Evolutionary conservation across 768 basidiomycete species (phyloP).

Genomic region (Suillus variegatus): DNA sequence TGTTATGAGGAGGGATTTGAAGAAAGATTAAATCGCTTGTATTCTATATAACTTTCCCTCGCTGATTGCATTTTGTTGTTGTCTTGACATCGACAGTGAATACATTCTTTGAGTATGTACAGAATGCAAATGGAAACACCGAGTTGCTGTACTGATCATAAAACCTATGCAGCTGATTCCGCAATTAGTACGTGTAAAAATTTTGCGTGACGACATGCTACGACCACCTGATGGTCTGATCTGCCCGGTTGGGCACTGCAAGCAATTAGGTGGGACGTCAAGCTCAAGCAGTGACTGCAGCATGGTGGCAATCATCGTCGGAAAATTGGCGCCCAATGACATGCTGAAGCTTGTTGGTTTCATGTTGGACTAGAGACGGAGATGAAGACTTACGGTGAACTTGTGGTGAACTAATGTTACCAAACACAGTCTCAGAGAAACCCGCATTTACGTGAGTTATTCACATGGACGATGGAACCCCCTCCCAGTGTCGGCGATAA

Average conservation of each 20-base stretch:
- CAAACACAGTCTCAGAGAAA: not conserved
- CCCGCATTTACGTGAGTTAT: too few relatives aligned
- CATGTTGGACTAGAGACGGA: not conserved
- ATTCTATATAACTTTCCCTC: not conserved
- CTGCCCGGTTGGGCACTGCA: not conserved
- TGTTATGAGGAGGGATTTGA: conserved; percentile 73
- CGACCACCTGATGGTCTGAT: not conserved
- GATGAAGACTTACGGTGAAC: not conserved
- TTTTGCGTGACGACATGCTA: not conserved
- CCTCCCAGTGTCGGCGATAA: not conserved
- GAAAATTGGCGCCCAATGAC: not conserved
- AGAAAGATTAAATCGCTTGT: conserved; percentile 65
- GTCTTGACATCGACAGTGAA: not conserved
- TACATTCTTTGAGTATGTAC: not conserved
- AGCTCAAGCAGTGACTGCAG: not conserved
- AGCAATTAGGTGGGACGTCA: not conserved
- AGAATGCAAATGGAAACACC: not conserved
- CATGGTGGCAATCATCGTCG: not conserved
- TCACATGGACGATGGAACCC: too few relatives aligned
- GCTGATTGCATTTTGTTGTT: not conserved
- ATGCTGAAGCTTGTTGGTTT: not conserved
- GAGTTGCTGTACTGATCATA: too few relatives aligned
- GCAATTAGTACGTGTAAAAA: not conserved
- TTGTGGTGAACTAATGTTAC: too few relatives aligned
- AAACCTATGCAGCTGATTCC: not conserved